A percentile compares a stretch with the other conserved stretches of the same genome.
Evolutionary conservation across 768 basidiomycete genomes (phyloP).

Genomic region (Tulasnella sp.): DNA sequence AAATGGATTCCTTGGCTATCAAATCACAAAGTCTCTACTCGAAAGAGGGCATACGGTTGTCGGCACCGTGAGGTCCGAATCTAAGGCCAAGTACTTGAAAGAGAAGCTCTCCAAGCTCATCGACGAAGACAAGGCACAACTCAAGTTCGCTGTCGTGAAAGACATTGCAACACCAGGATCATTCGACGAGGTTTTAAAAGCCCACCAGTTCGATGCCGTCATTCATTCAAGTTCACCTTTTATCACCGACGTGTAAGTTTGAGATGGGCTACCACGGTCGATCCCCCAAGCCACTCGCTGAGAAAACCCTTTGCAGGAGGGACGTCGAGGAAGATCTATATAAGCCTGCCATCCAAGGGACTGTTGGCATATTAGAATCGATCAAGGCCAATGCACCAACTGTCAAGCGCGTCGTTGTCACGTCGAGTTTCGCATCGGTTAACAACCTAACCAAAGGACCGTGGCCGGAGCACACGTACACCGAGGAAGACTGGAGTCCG

Average conservation of each 20-base stretch:
- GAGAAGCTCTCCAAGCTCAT: neutral
- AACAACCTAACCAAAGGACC: conserved; percentile 19
- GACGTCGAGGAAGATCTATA: conserved; percentile 28
- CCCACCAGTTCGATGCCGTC: conserved; percentile 21
- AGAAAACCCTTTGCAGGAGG: neutral
- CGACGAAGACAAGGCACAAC: neutral
- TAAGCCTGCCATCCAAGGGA: conserved; percentile 35
- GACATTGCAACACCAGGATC: conserved; percentile 19
- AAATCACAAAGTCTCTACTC: conserved; percentile 56
- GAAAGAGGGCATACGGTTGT: conserved; percentile 39
- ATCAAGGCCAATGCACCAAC: conserved; percentile 27
- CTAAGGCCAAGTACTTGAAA: neutral
- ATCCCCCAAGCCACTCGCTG: neutral
- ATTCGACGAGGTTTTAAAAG: conserved; percentile 16
- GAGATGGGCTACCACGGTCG: neutral
- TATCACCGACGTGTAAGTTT: conserved; percentile 3
- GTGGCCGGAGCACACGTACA: conserved; percentile 30
- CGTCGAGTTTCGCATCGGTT: conserved; percentile 35
- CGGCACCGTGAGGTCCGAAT: conserved; percentile 14
- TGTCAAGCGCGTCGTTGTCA: conserved; percentile 37
- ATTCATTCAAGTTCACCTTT: conserved; percentile 24
- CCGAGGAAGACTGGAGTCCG: conserved; percentile 32
- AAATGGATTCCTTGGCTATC: conserved; percentile 59
- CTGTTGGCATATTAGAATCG: conserved; percentile 31
- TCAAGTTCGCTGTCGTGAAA: conserved; percentile 17